A percentile compares a stretch with the other conserved stretches of the same genome.
Evolutionary conservation across 495 filamentous ascomycete genomes (phyloP).

Genomic region (Talaromyces nanjingensis): DNA sequence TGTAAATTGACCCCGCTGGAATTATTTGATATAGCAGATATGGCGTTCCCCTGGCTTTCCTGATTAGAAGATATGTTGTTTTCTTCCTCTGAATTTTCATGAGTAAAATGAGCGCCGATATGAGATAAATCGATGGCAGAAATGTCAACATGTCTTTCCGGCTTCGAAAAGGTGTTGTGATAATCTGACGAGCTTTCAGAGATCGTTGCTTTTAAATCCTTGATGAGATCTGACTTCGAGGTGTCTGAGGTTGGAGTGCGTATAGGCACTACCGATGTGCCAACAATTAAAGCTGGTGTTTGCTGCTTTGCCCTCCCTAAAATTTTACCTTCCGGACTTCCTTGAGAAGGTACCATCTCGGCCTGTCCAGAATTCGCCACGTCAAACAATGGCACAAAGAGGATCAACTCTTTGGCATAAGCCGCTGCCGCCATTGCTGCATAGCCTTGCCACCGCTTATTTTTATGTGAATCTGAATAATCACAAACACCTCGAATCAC

Average conservation of each 20-base stretch:
- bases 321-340: too few relatives aligned
- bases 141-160: neutral
- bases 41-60: neutral
- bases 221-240: too few relatives aligned
- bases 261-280: neutral
- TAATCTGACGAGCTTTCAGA: too few relatives aligned
- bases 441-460: slow-evolving; percentile 26
- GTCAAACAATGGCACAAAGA: neutral
- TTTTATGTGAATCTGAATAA: slow-evolving; percentile 37
- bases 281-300: neutral
- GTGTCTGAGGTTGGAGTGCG: too few relatives aligned
- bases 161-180: too few relatives aligned
- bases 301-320: neutral
- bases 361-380: neutral
- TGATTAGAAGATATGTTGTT: neutral
- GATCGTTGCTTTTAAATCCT: too few relatives aligned
- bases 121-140: neutral
- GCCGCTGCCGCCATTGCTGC: neutral
- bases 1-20: neutral
- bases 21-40: neutral
- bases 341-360: neutral
- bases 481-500: slow-evolving; percentile 37
- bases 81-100: neutral
- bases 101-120: too few relatives aligned
- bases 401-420: neutral